phyloP scores from a whole-genome alignment of 768 basidiomycete genomes.

The Lentinula boryana region DNA sequence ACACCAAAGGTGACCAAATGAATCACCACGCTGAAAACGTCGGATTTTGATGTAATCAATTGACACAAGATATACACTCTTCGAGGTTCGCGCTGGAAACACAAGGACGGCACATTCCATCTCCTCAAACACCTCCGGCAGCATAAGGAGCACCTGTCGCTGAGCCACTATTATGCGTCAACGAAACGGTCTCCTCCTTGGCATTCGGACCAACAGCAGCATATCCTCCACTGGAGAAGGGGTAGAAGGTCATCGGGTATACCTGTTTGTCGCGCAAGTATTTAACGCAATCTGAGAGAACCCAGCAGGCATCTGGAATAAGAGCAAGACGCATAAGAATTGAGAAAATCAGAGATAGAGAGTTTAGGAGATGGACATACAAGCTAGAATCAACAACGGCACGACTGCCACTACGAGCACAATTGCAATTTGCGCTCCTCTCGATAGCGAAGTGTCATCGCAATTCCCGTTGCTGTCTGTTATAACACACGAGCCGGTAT shows the following conservation, averaged over 20 bases:
- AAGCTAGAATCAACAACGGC: slow-evolving; percentile 1
- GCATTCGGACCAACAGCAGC: neutral
- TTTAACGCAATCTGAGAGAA: slow-evolving; percentile 5
- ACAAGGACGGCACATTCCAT: too few species aligned
- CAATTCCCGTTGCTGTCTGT: neutral
- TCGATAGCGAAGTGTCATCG: neutral
- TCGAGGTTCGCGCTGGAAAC: too few species aligned
- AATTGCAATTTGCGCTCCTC: neutral
- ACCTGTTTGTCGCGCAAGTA: neutral
- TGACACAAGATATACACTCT: too few species aligned
- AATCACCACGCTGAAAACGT: too few species aligned
- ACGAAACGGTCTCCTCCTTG: neutral
- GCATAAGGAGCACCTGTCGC: neutral
- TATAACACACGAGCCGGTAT: neutral
- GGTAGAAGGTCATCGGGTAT: neutral
- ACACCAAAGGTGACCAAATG: too few species aligned
- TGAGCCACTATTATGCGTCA: slow-evolving; percentile 1
- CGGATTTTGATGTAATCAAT: too few species aligned
- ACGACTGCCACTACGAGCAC: neutral
- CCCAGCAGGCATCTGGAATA: slow-evolving; percentile 4
- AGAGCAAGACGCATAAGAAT: neutral
- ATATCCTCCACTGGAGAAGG: neutral
- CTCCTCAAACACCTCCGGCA: neutral
- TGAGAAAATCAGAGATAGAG: neutral
- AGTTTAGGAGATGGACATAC: neutral